These are phyloP conservation scores for Cornus kousa DNA, from an alignment of 148 eudicot species.

Conservation along the genomic window DNA sequence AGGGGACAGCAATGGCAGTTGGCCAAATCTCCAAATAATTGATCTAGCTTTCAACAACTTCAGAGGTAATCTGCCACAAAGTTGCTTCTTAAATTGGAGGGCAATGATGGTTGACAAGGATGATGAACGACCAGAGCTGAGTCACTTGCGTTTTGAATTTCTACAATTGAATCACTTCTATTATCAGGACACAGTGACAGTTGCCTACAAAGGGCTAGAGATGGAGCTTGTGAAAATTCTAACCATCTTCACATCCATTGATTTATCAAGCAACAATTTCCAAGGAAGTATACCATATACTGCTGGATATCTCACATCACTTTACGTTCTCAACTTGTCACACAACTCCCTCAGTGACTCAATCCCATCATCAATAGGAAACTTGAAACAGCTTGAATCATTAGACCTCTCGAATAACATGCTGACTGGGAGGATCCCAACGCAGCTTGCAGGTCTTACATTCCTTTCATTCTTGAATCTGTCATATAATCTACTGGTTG, in stretches of 20 bases:
- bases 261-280: conserved; percentile 22
- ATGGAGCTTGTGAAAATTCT: conserved; percentile 17
- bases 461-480: conserved; percentile 24
- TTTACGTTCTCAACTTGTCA: conserved; percentile 24
- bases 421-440: conserved; percentile 24
- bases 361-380: conserved; percentile 25
- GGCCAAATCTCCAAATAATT: conserved; percentile 28
- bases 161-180: background rate
- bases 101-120: background rate
- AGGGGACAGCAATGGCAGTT: background rate
- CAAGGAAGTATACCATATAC: conserved; percentile 18
- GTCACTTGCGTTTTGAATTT: background rate
- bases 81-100: background rate
- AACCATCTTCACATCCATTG: conserved; percentile 22
- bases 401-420: conserved; percentile 22
- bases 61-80: conserved; percentile 6
- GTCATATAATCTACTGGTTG: conserved; percentile 17
- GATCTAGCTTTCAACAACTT: conserved; percentile 31
- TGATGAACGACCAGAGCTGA: background rate
- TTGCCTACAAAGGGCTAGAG: conserved; percentile 22
- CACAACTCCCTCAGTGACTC: conserved; percentile 6
- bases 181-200: conserved; percentile 22
- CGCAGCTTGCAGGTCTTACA: conserved; percentile 17
- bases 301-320: conserved; percentile 16
- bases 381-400: conserved; percentile 19